Conservation (phyloP, 768 basidiomycete species). For the Mycena alexandri region DNA sequence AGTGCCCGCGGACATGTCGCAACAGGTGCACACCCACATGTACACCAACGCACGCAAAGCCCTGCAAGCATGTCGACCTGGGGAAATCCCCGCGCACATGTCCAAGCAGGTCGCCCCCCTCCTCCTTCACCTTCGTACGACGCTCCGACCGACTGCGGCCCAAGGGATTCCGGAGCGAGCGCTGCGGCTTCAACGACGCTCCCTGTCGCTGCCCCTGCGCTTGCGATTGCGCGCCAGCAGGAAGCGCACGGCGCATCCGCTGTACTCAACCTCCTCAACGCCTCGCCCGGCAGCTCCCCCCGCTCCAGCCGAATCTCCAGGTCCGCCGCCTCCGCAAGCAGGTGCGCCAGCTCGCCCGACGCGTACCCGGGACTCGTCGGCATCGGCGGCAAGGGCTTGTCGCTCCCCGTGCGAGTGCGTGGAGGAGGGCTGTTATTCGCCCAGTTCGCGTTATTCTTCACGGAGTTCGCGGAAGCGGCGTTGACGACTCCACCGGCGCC, state of each 20-base stretch:
- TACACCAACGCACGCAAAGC: too few species aligned
- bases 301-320: conserved; percentile 66
- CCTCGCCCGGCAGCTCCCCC: conserved; percentile 60
- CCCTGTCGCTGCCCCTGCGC: neutral
- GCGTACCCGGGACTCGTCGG: conserved; percentile 59
- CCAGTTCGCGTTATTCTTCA: too few species aligned
- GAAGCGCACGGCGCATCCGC: conserved; percentile 3
- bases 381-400: conserved; percentile 49
- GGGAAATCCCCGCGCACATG: too few species aligned
- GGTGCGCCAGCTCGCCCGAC: conserved; percentile 61
- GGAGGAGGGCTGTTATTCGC: too few species aligned
- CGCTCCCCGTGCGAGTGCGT: too few species aligned
- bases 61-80: too few species aligned
- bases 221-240: neutral
- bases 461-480: too few species aligned
- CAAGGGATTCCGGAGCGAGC: conserved; percentile 37
- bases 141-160: conserved; percentile 35
- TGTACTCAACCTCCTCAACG: conserved; percentile 32
- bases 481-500: too few species aligned
- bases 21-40: too few species aligned
- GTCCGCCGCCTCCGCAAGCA: conserved; percentile 70
- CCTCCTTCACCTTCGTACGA: conserved; percentile 7
- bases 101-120: neutral
- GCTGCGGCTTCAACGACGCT: conserved; percentile 7
- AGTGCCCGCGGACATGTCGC: too few species aligned